Conservation (phyloP, 192 early-diverging fungal genomes). For the Cladochytrium replicatum region DNA sequence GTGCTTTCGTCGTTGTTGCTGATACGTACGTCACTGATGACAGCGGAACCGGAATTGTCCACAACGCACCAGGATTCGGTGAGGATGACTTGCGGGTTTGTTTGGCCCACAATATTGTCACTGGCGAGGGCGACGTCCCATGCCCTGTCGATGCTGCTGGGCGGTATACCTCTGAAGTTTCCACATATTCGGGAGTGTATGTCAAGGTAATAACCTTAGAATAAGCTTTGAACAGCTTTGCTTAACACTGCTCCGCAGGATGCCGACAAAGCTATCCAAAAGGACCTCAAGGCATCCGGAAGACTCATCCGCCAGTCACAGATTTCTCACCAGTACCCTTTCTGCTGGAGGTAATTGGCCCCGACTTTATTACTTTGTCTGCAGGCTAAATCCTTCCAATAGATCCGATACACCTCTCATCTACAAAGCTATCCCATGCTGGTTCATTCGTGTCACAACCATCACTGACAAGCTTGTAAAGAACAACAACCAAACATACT, state of each 20-base stretch:
- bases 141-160: conserved; percentile 87
- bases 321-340: conserved; percentile 86
- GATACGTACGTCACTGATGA: conserved; percentile 90
- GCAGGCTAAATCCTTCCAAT: not conserved
- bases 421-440: conserved; percentile 91
- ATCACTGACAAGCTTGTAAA: conserved; percentile 74
- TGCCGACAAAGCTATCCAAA: conserved; percentile 93
- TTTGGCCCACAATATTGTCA: conserved; percentile 66
- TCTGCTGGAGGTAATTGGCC: conserved; percentile 90
- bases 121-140: conserved; percentile 72
- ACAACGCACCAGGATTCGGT: conserved; percentile 94
- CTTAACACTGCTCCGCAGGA: conserved; percentile 46
- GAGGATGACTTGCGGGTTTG: conserved; percentile 98
- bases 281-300: conserved; percentile 70
- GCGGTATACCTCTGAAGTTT: conserved; percentile 61
- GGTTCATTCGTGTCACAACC: conserved; percentile 89
- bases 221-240: not conserved
- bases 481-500: conserved; percentile 80
- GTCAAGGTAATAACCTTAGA: no score
- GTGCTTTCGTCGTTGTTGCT: conserved; percentile 73
- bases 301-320: conserved; percentile 88
- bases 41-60: conserved; percentile 95
- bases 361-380: no score
- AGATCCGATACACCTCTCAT: conserved; percentile 90
- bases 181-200: conserved; percentile 72